Evolutionary conservation across 108 stramenopile genomes (phyloP), one percentile per base, ranked within the genome.

Genomic region (Ochromonas danica): DNA sequence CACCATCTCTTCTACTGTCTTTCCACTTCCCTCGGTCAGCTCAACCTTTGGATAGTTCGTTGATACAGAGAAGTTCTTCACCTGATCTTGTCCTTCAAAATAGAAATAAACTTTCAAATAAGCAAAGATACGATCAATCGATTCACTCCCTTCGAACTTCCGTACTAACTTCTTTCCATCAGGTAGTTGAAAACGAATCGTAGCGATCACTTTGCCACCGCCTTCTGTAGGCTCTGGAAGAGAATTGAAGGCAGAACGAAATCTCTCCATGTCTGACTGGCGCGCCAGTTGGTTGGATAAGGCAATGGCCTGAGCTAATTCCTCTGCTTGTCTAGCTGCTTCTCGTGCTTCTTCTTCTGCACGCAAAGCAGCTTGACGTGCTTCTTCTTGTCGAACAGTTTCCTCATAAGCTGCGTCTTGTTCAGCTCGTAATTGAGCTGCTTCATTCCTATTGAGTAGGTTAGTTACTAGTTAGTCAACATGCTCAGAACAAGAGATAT

Each of bases 141-240:
- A n/a, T n/a, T n/a, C n/a, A n/a, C n/a, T n/a, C n/a, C n/a, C n/a
- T n/a, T n/a, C n/a, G n/a, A n/a, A 70, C 3, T 65, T 41, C 10
- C 82, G 28, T 39, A 28, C 36, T 70, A 85, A 57, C 71, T 85
- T 85, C 41, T 72, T 84, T 0, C 82, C 84, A 63, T 83, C 72
- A 28, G 84, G 84, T 17, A 85, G 79, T 71, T 85, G 84, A 78
- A 85, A 81, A 30, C 84, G 80, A 1, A 85, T 65, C 77, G 74
- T 71, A 25, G 83, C 39, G 33, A 80, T 62, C 6, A 14, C 45
- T 51, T 51, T 51, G 27, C 77, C 38, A 0, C 40, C 28, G 14
- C 80, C 83, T 22, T 74, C 33, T 0, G 71, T 42, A 27, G 84
- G 84, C 81, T 85, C 84, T 42, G 82, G 75, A 22, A 65, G 39